These are phyloP conservation scores for Salicornia ramosissima DNA, from an alignment of 148 eudicot species.

Conservation along the genomic window DNA sequence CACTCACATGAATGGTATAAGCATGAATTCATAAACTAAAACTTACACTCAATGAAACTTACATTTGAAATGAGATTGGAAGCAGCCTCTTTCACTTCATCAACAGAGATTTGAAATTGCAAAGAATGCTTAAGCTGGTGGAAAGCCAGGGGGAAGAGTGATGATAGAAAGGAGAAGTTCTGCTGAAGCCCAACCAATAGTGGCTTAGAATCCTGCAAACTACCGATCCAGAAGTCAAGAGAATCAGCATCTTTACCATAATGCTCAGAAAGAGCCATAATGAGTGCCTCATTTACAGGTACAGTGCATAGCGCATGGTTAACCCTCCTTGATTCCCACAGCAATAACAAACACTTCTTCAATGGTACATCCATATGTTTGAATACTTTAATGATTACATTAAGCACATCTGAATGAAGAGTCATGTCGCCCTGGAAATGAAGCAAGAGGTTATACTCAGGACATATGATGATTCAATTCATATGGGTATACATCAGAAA, in stretches of 20 bases:
- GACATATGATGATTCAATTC: background rate
- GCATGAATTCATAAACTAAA: background rate
- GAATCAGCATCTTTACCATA: conserved; percentile 42
- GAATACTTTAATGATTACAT: conserved; percentile 50
- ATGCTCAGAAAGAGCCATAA: conserved; percentile 41
- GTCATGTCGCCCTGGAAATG: conserved; percentile 47
- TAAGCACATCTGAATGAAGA: conserved; percentile 50
- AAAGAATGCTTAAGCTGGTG: conserved; percentile 24
- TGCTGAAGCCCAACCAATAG: conserved; percentile 57
- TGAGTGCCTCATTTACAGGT: conserved; percentile 53
- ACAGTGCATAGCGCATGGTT: conserved; percentile 79
- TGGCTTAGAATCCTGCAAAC: conserved; percentile 45
- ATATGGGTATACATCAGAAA: background rate
- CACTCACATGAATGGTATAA: background rate
- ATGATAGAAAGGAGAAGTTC: conserved; percentile 40
- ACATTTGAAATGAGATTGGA: conserved; percentile 49
- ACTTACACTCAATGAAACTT: conserved; percentile 20
- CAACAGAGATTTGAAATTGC: conserved; percentile 33
- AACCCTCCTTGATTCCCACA: conserved; percentile 83
- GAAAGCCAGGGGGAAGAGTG: conserved; percentile 33
- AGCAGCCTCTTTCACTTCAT: conserved; percentile 60
- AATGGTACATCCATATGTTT: conserved; percentile 42
- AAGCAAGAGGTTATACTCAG: conserved; percentile 19
- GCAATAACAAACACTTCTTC: conserved; percentile 43
- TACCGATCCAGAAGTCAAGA: conserved; percentile 56